These are phyloP conservation scores for Aspergillus cejpii DNA, from an alignment of 2,329 filamentous ascomycete species.

Conservation along the genomic window DNA sequence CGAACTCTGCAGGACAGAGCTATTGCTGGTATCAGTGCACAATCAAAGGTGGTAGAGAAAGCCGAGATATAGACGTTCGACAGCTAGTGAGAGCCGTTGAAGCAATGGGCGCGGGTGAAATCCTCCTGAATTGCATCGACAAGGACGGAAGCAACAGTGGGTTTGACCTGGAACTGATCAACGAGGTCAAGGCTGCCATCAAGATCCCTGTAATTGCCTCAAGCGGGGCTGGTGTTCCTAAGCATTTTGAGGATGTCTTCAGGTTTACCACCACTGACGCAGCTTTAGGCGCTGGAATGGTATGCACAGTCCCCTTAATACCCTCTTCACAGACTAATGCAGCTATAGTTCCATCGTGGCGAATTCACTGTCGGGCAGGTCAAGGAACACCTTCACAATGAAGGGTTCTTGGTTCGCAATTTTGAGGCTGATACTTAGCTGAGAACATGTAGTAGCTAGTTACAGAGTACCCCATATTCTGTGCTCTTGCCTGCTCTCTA, in stretches of 20 bases:
- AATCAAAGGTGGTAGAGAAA: slow-evolving; percentile 89
- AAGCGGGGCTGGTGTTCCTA: slow-evolving; percentile 81
- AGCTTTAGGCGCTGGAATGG: slow-evolving; percentile 88
- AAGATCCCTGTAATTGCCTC: slow-evolving; percentile 93
- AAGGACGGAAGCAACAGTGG: slow-evolving; percentile 90
- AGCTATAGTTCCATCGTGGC: slow-evolving; percentile 69
- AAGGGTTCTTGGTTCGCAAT: slow-evolving; percentile 69
- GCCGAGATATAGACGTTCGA: slow-evolving; percentile 85
- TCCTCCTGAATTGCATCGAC: slow-evolving; percentile 96
- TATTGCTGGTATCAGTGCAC: slow-evolving; percentile 98
- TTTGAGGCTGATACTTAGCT: slow-evolving; percentile 51
- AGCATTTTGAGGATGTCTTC: slow-evolving; percentile 89
- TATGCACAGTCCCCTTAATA: slow-evolving; percentile 33
- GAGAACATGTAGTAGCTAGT: no score
- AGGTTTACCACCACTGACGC: slow-evolving; percentile 79
- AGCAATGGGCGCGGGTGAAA: slow-evolving; percentile 90
- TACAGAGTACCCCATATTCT: no score
- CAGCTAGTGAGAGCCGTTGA: slow-evolving; percentile 85
- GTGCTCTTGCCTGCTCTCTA: no score
- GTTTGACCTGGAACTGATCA: slow-evolving; percentile 87
- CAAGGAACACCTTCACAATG: slow-evolving; percentile 68
- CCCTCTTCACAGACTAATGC: slow-evolving; percentile 8
- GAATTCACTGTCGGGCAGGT: slow-evolving; percentile 94
- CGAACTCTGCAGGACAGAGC: slow-evolving; percentile 67
- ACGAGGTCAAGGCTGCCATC: slow-evolving; percentile 77